phyloP scores from a whole-genome alignment of 352 stramenopile genomes.

The Phytophthora rubi region DNA sequence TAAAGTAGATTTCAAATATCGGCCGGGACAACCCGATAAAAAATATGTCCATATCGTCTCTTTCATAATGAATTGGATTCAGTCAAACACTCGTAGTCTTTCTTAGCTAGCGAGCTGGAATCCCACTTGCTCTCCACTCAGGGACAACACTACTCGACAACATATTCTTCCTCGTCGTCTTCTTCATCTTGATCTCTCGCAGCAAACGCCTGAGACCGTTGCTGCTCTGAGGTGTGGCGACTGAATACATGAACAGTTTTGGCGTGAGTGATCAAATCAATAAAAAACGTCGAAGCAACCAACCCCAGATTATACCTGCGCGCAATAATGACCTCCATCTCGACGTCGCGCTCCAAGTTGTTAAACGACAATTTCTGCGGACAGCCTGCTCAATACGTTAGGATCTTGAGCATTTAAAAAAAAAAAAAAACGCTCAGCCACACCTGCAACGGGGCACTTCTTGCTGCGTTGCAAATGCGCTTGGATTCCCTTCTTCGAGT shows the following conservation, averaged over 20 bases:
- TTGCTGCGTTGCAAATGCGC: constrained; percentile 74
- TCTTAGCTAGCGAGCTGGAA: background rate
- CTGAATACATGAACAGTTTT: constrained; percentile 23
- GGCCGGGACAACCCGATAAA: no score
- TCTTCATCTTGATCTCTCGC: constrained; percentile 48
- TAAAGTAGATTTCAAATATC: no score
- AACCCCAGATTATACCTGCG: constrained; percentile 41
- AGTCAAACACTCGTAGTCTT: background rate
- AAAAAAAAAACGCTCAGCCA: background rate
- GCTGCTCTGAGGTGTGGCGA: constrained; percentile 47
- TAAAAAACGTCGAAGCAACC: background rate
- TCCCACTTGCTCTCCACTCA: background rate
- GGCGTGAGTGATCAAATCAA: background rate
- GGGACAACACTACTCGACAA: constrained; percentile 61
- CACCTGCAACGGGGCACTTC: constrained; percentile 82
- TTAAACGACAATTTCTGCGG: constrained; percentile 62
- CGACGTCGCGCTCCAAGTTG: constrained; percentile 80
- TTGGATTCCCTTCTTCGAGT: constrained; percentile 80
- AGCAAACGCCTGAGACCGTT: constrained; percentile 37
- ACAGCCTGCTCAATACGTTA: constrained; percentile 54
- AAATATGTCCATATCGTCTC: no score
- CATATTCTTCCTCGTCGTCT: constrained; percentile 75
- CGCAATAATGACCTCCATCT: constrained; percentile 88
- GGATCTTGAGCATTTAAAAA: background rate
- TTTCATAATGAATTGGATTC: no score